These are phyloP conservation scores for Suillus subalutaceus DNA, from an alignment of 768 basidiomycete species.

Conservation along the genomic window DNA sequence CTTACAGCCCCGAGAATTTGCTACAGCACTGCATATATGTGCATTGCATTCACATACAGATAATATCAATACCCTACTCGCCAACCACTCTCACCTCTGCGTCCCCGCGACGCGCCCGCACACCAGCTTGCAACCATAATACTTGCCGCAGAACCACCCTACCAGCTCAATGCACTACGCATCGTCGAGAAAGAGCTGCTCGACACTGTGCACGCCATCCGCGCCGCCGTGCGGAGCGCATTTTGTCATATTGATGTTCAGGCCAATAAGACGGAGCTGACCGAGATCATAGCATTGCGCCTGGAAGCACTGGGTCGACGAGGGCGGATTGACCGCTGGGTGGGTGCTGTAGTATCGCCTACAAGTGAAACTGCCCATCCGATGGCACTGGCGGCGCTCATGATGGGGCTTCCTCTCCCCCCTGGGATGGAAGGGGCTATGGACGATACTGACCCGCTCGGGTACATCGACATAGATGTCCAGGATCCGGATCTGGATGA, in stretches of 20 bases:
- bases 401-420: constrained; percentile 55
- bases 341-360: constrained; percentile 48
- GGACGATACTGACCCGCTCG: constrained; percentile 50
- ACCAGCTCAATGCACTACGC: constrained; percentile 36
- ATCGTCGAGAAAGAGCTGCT: constrained; percentile 57
- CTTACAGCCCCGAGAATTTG: constrained; percentile 51
- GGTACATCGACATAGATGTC: constrained; percentile 53
- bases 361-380: constrained; percentile 43
- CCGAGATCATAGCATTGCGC: constrained; percentile 48
- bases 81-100: constrained; percentile 53
- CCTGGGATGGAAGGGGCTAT: constrained; percentile 37
- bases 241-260: constrained; percentile 53
- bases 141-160: constrained; percentile 33
- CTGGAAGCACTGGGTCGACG: constrained; percentile 41
- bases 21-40: constrained; percentile 58
- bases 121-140: constrained; percentile 49
- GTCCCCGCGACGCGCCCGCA: constrained; percentile 53
- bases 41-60: constrained; percentile 38
- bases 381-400: constrained; percentile 66
- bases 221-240: constrained; percentile 42
- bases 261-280: constrained; percentile 42
- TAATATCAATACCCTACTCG: constrained; percentile 45
- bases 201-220: constrained; percentile 47
- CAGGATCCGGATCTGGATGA: constrained; percentile 62
- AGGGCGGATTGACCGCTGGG: constrained; percentile 55